Percentiles rank a stretch among this genome's conserved stretches.
These are phyloP conservation scores for Coccomyxa sp. DNA, from an alignment of 139 green algal genomes.

Conservation along the genomic window DNA sequence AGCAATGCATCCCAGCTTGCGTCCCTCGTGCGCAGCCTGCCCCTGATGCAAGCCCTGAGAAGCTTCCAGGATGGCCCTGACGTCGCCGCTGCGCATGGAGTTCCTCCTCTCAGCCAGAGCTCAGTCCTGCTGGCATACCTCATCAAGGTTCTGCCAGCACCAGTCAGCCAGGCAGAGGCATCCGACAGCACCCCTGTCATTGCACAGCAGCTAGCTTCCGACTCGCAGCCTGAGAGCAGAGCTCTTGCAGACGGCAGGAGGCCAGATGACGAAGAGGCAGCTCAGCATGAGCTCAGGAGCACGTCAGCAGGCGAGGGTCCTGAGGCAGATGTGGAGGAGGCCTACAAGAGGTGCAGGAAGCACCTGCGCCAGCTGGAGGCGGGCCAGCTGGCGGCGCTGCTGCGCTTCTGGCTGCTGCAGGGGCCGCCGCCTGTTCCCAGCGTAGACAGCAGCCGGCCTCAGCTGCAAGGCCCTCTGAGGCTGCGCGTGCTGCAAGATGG, in stretches of 20 bases:
- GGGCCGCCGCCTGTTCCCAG: neutral
- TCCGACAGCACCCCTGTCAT: no score
- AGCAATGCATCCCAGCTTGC: neutral
- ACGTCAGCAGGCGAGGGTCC: neutral
- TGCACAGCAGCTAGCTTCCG: neutral
- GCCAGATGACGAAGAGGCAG: neutral
- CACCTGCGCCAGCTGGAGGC: neutral
- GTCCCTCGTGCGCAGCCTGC: neutral
- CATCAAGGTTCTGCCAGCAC: neutral
- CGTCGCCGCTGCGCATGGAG: neutral
- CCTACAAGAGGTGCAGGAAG: neutral
- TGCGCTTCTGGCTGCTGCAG: neutral
- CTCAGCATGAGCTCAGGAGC: neutral
- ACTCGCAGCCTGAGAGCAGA: neutral
- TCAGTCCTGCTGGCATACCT: neutral
- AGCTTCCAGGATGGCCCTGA: neutral
- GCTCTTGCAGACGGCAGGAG: neutral
- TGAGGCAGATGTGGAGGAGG: neutral
- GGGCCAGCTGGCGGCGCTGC: neutral
- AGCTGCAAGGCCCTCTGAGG: neutral
- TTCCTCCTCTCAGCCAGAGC: neutral
- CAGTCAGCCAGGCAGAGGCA: no score
- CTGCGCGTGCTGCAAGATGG: neutral
- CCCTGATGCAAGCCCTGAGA: neutral
- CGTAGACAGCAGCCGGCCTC: neutral